Evolutionary conservation across 2,329 filamentous ascomycete species (phyloP).

Genomic region (Ophiostoma himal-ulmi): DNA sequence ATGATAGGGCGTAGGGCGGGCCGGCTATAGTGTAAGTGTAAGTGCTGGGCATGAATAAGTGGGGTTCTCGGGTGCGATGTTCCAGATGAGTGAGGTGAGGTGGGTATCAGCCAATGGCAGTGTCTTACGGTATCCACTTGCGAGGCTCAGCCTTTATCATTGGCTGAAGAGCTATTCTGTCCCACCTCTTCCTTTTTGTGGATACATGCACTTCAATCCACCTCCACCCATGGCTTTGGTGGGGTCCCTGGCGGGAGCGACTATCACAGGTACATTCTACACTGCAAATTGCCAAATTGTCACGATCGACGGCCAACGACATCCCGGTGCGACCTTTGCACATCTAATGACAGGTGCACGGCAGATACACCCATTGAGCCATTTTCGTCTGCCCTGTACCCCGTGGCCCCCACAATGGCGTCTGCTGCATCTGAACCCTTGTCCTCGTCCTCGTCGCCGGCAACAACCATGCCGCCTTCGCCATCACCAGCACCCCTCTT

Average conservation of each 20-base stretch:
- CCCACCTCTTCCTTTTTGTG: not conserved
- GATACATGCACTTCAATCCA: not conserved
- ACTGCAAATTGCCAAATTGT: not conserved
- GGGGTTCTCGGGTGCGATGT: not conserved
- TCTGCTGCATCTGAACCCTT: slow-evolving; percentile 11
- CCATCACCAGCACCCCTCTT: slow-evolving; percentile 21
- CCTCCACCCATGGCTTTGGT: not conserved
- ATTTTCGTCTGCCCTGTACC: not conserved
- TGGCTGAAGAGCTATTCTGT: not conserved
- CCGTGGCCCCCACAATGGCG: slow-evolving; percentile 12
- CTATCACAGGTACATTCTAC: slow-evolving; percentile 6
- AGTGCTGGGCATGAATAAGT: not conserved
- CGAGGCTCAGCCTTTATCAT: not conserved
- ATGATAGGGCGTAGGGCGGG: not conserved
- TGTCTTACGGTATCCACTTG: not conserved
- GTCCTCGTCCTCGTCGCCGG: not conserved
- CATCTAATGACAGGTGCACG: not conserved
- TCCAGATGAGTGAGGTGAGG: not conserved
- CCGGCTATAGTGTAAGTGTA: not conserved
- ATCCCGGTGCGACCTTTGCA: not conserved
- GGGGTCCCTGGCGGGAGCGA: not conserved
- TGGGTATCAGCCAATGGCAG: not conserved
- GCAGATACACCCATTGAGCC: not conserved
- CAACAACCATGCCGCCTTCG: slow-evolving; percentile 11
- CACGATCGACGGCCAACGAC: slow-evolving; percentile 3